Base-by-base conservation (phyloP, 1,139 yeast genomes). In the Scheffersomyces stambukii region DNA sequence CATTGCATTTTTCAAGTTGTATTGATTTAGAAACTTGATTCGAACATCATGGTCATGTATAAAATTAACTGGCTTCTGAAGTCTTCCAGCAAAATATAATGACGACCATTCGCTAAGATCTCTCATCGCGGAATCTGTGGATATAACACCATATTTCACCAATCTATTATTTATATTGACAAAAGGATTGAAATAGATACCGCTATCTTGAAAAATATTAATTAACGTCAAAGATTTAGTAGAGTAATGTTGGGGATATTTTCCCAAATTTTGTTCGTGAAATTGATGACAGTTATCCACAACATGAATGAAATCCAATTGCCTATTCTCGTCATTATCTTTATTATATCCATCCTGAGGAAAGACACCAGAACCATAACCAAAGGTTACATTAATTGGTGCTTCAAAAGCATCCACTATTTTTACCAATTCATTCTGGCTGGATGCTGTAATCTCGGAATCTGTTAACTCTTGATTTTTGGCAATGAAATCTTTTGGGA, bases 281-380 rank as follows among this genome's bases (percentile, higher is more conserved):
- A 95, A 93, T 36, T 71, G 73, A 23, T 64, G 61, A 3, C 93
- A 75, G 49, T 80, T 74, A 1, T 81, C 69, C 3, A 89, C 97
- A 2, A 86, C 83, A 47, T 83, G 78, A n/a, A 91, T 83, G 55
- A 91, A 59, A 50, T 93, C 98, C 8, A 86, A 72, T 53, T 91
- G 98, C 21, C 32, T 30, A 17, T 25, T 25, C 13, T 2, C 20
- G 12, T 4, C 4, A 9, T 11, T 10, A 11, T 15, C 21, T 14
- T 20, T 38, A 13, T 59, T 54, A 16, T 76, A 74, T 4, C 88
- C 88, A 4, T 45, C 47, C 52, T 93, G 98, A 17, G 78, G 71
- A 44, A 93, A 83, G 1, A 93, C 96, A 4, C 96, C 96, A 6
- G 95, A 83, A 1, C 99, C 99, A 54, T 93, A 93, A 0, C 97